A percentile compares a stretch with the other conserved stretches of the same genome.
These are phyloP conservation scores for Paecilomyces sp. DNA, from an alignment of 2,329 filamentous ascomycete genomes.

Conservation along the genomic window DNA sequence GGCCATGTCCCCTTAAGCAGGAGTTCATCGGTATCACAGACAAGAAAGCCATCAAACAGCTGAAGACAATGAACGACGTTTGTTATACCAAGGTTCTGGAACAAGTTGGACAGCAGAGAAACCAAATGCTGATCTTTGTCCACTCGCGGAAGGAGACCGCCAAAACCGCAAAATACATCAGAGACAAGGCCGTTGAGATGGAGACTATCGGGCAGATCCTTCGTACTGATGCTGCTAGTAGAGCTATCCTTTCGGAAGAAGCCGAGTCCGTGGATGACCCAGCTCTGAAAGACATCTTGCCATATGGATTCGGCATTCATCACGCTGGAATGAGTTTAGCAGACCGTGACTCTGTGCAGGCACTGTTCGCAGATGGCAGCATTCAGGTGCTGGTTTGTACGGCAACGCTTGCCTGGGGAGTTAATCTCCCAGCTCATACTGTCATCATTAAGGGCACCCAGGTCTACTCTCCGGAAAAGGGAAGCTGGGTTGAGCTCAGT, in stretches of 20 bases:
- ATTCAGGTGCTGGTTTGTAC: slow-evolving; percentile 96
- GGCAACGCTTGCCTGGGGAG: slow-evolving; percentile 97
- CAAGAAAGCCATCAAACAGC: slow-evolving; percentile 96
- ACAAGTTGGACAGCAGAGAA: slow-evolving; percentile 84
- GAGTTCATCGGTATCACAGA: slow-evolving; percentile 97
- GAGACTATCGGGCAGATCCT: slow-evolving; percentile 96
- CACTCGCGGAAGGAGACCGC: slow-evolving; percentile 97
- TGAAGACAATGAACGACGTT: slow-evolving; percentile 99
- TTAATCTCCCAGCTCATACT: slow-evolving; percentile 94
- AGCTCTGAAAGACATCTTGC: slow-evolving; percentile 87
- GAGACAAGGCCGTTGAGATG: slow-evolving; percentile 93
- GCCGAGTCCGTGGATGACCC: slow-evolving; percentile 74
- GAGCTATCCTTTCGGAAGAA: slow-evolving; percentile 81
- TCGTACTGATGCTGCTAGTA: slow-evolving; percentile 82
- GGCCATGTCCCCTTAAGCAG: slow-evolving; percentile 89
- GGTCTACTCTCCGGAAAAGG: slow-evolving; percentile 96
- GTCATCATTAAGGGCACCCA: slow-evolving; percentile 99
- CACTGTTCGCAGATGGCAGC: slow-evolving; percentile 82
- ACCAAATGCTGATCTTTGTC: slow-evolving; percentile 98
- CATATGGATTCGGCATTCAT: slow-evolving; percentile 96
- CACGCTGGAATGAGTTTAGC: slow-evolving; percentile 94
- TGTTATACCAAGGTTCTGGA: slow-evolving; percentile 97
- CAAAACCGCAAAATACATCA: slow-evolving; percentile 92
- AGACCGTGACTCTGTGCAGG: slow-evolving; percentile 93
- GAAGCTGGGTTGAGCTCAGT: slow-evolving; percentile 95